These are phyloP conservation scores for Cyberlindnera samutprakarnensis DNA, from an alignment of 805 yeast species.

Conservation along the genomic window DNA sequence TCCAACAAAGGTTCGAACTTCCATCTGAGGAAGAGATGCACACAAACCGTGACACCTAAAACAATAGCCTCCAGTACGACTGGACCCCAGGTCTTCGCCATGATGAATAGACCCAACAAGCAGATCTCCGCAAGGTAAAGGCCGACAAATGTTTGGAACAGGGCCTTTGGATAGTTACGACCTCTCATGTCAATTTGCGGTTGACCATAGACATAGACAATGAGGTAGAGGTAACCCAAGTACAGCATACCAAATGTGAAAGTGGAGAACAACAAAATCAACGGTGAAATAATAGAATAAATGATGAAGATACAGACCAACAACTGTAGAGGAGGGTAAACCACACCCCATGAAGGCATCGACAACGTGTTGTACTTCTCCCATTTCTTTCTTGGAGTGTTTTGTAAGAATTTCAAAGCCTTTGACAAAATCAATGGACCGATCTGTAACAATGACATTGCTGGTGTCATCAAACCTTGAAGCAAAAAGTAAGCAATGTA, in stretches of 20 bases:
- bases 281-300: conserved; percentile 75
- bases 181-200: conserved; percentile 53
- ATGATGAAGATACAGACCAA: conserved; percentile 64
- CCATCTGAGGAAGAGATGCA: conserved; percentile 52
- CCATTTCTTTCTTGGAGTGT: conserved; percentile 93
- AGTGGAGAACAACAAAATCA: conserved; percentile 59
- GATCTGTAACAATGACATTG: conserved; percentile 71
- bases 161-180: conserved; percentile 62
- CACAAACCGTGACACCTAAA: conserved; percentile 46
- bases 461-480: conserved; percentile 72
- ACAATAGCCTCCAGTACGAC: conserved; percentile 61
- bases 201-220: conserved; percentile 56
- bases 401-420: conserved; percentile 67
- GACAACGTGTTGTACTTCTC: conserved; percentile 56
- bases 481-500: conserved; percentile 77
- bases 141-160: conserved; percentile 67
- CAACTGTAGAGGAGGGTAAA: conserved; percentile 72
- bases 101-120: conserved; percentile 62
- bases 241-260: conserved; percentile 50
- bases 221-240: conserved; percentile 54
- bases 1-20: conserved; percentile 59
- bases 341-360: conserved; percentile 72
- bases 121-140: conserved; percentile 66
- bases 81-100: conserved; percentile 75
- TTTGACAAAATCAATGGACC: conserved; percentile 67